A percentile compares a stretch with the other conserved stretches of the same genome.
Evolutionary conservation across 1,139 yeast species (phyloP).

Genomic region (Suhomyces guaymorum): DNA sequence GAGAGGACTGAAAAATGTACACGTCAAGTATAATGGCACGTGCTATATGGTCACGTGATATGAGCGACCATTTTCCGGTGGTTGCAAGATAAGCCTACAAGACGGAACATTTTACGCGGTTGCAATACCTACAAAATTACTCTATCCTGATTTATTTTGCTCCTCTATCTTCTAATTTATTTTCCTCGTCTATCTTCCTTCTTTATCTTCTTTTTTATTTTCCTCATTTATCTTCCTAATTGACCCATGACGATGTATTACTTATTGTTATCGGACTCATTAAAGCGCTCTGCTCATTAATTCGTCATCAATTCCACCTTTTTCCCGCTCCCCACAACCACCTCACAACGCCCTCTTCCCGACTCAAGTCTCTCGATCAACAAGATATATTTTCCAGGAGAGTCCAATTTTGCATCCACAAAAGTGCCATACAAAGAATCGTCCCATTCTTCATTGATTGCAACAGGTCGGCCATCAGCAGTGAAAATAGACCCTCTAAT

Average conservation of each 20-base stretch:
- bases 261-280: no score
- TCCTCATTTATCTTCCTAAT: no score
- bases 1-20: conserved; percentile 7
- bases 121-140: no score
- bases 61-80: no score
- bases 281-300: not conserved
- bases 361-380: conserved; percentile 51
- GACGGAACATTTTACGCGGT: no score
- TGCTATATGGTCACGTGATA: conserved; percentile 4
- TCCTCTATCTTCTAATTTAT: no score
- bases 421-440: conserved; percentile 47
- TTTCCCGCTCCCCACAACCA: conserved; percentile 37
- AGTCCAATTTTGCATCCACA: conserved; percentile 31
- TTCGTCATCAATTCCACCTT: not conserved
- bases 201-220: no score
- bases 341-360: conserved; percentile 41
- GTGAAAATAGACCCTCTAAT: conserved; percentile 48
- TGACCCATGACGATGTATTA: not conserved
- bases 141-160: no score
- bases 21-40: no score
- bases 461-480: conserved; percentile 27
- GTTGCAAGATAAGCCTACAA: no score
- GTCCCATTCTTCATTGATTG: conserved; percentile 42
- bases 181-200: no score
- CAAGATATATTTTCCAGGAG: conserved; percentile 37